A percentile compares a stretch with the other conserved stretches of the same genome.
Conservation (phyloP, 257 asterid genomes). For the Solanum peruvianum region DNA sequence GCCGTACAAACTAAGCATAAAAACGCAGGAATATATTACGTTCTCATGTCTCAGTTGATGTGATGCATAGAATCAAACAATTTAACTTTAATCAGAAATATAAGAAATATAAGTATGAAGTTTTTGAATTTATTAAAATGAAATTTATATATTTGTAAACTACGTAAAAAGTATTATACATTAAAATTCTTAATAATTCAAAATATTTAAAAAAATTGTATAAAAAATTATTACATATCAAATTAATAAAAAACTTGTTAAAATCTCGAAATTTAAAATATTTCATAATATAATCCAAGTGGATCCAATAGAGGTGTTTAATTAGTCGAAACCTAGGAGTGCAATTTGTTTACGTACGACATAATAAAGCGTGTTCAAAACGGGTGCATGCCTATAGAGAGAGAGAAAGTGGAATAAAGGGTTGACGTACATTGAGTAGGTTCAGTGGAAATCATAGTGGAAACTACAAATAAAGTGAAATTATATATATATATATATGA, state of each 20-base stretch:
- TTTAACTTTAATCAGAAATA: too few relatives aligned
- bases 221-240: too few relatives aligned
- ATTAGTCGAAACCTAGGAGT: neutral
- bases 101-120: too few relatives aligned
- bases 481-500: neutral
- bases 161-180: too few relatives aligned
- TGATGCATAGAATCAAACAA: accelerated
- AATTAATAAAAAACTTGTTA: too few relatives aligned
- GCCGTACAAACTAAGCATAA: neutral
- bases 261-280: too few relatives aligned
- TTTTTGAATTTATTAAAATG: too few relatives aligned
- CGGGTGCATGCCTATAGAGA: neutral
- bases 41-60: too few relatives aligned
- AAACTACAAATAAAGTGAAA: neutral
- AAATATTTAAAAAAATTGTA: too few relatives aligned
- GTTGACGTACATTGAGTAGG: neutral
- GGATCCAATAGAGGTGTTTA: neutral
- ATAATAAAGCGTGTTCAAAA: neutral
- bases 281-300: neutral
- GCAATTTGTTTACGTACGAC: neutral
- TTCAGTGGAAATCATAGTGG: neutral
- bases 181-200: too few relatives aligned
- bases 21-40: neutral
- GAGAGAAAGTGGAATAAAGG: neutral
- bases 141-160: too few relatives aligned